These are phyloP conservation scores for Phytophthora kernoviae DNA, from an alignment of 352 stramenopile species.

Conservation along the genomic window DNA sequence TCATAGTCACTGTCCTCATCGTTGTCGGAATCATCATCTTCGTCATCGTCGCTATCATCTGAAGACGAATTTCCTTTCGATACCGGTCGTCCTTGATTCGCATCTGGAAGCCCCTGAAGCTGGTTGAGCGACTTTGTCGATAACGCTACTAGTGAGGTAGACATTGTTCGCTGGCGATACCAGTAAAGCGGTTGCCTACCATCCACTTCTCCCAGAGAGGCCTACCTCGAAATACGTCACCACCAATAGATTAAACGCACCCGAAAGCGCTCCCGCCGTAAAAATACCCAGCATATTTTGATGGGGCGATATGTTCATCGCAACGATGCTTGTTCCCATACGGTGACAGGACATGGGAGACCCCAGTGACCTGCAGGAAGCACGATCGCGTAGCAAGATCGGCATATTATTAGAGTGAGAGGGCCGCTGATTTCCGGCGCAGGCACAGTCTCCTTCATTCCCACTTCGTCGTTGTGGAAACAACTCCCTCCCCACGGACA, in stretches of 20 bases:
- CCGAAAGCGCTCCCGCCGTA: background rate
- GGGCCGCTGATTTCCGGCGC: no score
- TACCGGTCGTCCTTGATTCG: slow-evolving; percentile 2
- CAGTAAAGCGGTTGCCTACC: background rate
- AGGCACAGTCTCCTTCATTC: slow-evolving; percentile 9
- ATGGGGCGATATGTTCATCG: background rate
- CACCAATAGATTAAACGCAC: no score
- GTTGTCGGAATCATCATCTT: slow-evolving; percentile 32
- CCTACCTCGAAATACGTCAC: slow-evolving; percentile 16
- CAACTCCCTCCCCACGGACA: background rate
- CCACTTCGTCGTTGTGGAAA: slow-evolving; percentile 14
- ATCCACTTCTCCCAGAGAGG: no score
- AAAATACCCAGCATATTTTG: background rate
- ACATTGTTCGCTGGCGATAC: slow-evolving; percentile 14
- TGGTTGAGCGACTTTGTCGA: background rate
- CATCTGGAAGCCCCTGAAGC: background rate
- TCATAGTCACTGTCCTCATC: slow-evolving; percentile 44
- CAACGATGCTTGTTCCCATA: slow-evolving; percentile 4
- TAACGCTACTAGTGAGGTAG: slow-evolving; percentile 2
- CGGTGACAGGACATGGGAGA: background rate
- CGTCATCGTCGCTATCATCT: slow-evolving; percentile 23
- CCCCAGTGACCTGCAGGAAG: background rate
- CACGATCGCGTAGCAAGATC: slow-evolving; percentile 15
- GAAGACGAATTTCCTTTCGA: slow-evolving; percentile 11
- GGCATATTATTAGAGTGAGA: slow-evolving; percentile 27